These are phyloP conservation scores for Picochlorum sp. DNA, from an alignment of 139 green algal genomes.

Conservation along the genomic window DNA sequence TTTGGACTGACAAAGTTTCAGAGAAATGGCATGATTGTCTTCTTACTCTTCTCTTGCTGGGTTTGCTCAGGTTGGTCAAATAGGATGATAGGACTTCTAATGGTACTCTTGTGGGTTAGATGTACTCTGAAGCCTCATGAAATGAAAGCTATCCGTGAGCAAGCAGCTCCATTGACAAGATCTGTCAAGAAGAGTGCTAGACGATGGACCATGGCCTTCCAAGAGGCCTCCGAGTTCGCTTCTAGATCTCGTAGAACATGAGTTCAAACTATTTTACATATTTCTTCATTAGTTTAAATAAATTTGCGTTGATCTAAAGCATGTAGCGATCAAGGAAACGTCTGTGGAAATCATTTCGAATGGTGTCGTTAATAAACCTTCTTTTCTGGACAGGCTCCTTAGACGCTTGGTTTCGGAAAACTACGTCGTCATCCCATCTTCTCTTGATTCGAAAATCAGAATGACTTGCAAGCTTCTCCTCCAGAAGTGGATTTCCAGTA, in stretches of 20 bases:
- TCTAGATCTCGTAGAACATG: conserved; percentile 1
- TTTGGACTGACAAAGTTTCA: conserved; percentile 25
- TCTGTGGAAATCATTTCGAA: conserved; percentile 95
- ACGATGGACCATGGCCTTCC: not conserved
- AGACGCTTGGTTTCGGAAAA: conserved; percentile 89
- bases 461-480: conserved; percentile 23
- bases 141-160: conserved; percentile 2
- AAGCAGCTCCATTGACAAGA: not conserved
- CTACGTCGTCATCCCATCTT: conserved; percentile 96
- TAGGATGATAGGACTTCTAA: conserved; percentile 21
- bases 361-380: conserved; percentile 98
- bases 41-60: conserved; percentile 19
- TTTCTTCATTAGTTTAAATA: not conserved
- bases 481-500: conserved; percentile 86
- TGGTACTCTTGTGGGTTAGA: conserved; percentile 23
- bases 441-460: conserved; percentile 51
- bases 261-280: not conserved
- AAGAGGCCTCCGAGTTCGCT: not conserved
- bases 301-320: conserved; percentile 33
- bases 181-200: conserved; percentile 4
- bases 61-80: conserved; percentile 19
- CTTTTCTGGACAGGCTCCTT: conserved; percentile 82
- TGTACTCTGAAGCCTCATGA: conserved; percentile 33
- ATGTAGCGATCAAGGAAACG: conserved; percentile 92
- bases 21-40: conserved; percentile 13